Evolutionary conservation across 306 rosid species (phyloP).

Genomic region (Dryas alaskensis): DNA sequence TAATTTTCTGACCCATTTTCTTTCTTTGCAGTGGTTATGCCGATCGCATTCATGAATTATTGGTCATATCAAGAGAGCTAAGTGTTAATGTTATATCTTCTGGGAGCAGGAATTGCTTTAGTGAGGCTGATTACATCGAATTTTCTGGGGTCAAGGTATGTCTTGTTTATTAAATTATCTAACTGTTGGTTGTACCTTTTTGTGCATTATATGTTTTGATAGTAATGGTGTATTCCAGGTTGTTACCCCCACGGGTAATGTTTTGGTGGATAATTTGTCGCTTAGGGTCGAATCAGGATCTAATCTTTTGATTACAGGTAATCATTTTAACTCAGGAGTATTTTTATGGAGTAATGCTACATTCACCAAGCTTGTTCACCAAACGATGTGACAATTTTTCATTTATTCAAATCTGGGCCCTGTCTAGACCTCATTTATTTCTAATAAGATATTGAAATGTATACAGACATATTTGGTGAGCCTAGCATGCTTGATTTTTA

Average conservation of each 20-base stretch:
- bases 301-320: conserved; percentile 96
- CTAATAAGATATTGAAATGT: too few relatives aligned
- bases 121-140: conserved; percentile 91
- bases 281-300: conserved; percentile 88
- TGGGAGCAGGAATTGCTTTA: conserved; percentile 61
- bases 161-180: conserved; percentile 14
- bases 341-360: conserved; percentile 1
- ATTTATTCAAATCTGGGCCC: too few relatives aligned
- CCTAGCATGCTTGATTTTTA: too few relatives aligned
- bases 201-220: conserved; percentile 31
- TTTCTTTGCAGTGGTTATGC: conserved; percentile 81
- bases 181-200: conserved; percentile 9
- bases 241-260: conserved; percentile 90
- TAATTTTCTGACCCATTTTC: conserved; percentile 20
- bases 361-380: too few relatives aligned
- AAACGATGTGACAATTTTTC: too few relatives aligned
- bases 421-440: too few relatives aligned
- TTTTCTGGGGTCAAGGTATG: conserved; percentile 87
- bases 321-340: conserved; percentile 12
- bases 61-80: conserved; percentile 81
- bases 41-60: conserved; percentile 83
- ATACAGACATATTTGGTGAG: too few relatives aligned
- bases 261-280: conserved; percentile 86
- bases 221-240: conserved; percentile 53
- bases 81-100: conserved; percentile 53